These are phyloP conservation scores for Eucalyptus marginata DNA, from an alignment of 345 rosid genomes.

Conservation along the genomic window DNA sequence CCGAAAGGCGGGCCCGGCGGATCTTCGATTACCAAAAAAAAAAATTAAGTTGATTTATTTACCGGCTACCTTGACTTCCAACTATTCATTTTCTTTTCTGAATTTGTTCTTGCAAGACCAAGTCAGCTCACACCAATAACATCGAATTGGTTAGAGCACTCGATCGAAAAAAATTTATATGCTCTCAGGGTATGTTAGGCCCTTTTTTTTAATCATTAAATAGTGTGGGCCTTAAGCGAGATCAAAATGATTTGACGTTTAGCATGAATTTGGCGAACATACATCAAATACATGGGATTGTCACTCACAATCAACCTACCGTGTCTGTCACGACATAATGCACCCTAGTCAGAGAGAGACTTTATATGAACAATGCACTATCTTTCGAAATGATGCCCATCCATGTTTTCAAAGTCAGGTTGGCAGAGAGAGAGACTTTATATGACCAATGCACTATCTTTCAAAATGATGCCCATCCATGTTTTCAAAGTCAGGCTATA, in stretches of 20 bases:
- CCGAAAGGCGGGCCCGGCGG: too few species aligned
- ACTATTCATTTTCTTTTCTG: background rate
- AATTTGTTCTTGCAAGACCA: background rate
- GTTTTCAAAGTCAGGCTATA: too few species aligned
- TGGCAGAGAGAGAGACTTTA: background rate
- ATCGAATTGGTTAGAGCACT: background rate
- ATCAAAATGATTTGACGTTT: background rate
- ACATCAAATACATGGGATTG: background rate
- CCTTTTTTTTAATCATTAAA: background rate
- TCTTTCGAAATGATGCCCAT: too few species aligned
- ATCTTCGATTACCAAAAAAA: too few species aligned
- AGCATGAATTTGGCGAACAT: background rate
- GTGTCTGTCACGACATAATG: background rate
- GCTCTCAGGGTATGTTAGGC: background rate
- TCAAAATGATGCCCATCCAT: too few species aligned
- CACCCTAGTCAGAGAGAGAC: background rate
- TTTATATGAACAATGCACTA: background rate
- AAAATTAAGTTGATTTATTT: background rate
- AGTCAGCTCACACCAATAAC: background rate
- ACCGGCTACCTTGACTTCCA: background rate
- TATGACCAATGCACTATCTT: background rate
- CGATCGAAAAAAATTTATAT: background rate
- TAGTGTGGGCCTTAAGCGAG: background rate
- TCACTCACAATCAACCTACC: background rate
- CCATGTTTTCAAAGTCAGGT: too few species aligned